A percentile compares a stretch with the other conserved stretches of the same genome.
Evolutionary conservation across 768 basidiomycete species (phyloP).

Genomic region (Macrolepiota fuliginosa): DNA sequence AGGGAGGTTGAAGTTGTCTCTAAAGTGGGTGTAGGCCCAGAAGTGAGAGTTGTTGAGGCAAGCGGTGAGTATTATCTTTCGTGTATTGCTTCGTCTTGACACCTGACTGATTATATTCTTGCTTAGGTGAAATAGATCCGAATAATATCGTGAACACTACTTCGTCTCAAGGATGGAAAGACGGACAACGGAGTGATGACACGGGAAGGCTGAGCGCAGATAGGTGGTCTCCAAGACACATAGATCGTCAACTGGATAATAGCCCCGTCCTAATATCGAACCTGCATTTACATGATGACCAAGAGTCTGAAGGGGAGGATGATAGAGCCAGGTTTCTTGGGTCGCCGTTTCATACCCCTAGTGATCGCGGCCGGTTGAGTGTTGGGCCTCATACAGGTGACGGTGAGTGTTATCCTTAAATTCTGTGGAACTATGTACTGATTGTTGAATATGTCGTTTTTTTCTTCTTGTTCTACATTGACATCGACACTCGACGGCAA

Average conservation of each 20-base stretch:
- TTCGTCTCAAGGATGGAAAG: background rate
- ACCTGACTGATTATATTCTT: background rate
- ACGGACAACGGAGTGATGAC: background rate
- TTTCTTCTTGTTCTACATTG: background rate
- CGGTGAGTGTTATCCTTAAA: background rate
- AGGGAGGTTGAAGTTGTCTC: background rate
- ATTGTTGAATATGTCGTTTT: background rate
- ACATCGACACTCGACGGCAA: background rate
- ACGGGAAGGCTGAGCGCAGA: background rate
- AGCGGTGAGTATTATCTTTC: background rate
- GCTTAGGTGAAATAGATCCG: background rate
- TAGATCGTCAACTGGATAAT: background rate
- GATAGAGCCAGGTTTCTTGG: background rate
- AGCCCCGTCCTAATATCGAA: background rate
- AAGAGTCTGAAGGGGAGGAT: background rate
- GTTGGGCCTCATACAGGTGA: background rate
- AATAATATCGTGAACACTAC: background rate
- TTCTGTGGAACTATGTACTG: background rate
- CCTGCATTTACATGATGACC: background rate
- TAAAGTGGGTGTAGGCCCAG: background rate
- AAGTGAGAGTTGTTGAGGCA: conserved; percentile 8
- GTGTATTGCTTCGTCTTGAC: background rate
- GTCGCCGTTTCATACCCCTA: conserved; percentile 2
- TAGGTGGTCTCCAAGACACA: background rate
- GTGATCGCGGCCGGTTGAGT: background rate